These are phyloP conservation scores for Candida nemodendra DNA, from an alignment of 805 yeast species.

Conservation along the genomic window DNA sequence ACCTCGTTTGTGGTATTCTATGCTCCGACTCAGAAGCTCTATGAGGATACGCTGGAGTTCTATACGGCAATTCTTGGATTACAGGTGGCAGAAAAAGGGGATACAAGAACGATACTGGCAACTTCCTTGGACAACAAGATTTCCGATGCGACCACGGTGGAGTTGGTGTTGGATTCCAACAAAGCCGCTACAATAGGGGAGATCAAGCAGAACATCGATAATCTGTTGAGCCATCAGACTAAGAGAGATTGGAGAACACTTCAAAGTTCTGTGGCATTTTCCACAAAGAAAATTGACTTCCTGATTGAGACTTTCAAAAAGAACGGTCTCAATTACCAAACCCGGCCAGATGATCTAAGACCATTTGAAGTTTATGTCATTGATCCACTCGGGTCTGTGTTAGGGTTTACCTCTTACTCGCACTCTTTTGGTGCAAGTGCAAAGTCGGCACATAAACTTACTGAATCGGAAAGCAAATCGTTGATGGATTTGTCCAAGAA, in stretches of 20 bases:
- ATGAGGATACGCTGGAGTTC: slow-evolving; percentile 50
- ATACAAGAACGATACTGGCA: slow-evolving; percentile 33
- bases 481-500: neutral
- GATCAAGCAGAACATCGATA: slow-evolving; percentile 27
- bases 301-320: slow-evolving; percentile 36
- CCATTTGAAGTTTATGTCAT: slow-evolving; percentile 75
- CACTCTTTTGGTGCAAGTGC: slow-evolving; percentile 48
- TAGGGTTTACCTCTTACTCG: slow-evolving; percentile 70
- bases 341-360: slow-evolving; percentile 66
- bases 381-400: slow-evolving; percentile 80
- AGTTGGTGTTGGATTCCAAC: slow-evolving; percentile 23
- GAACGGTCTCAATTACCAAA: slow-evolving; percentile 43
- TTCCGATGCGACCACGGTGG: slow-evolving; percentile 25
- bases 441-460: slow-evolving; percentile 14
- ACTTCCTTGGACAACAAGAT: slow-evolving; percentile 21
- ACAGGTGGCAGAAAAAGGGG: slow-evolving; percentile 29
- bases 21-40: slow-evolving; percentile 49
- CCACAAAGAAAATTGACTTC: slow-evolving; percentile 39
- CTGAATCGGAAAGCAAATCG: neutral
- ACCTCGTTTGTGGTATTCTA: slow-evolving; percentile 50
- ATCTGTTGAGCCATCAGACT: slow-evolving; percentile 27
- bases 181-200: slow-evolving; percentile 27
- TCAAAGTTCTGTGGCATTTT: slow-evolving; percentile 45
- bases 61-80: slow-evolving; percentile 49
- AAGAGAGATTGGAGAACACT: slow-evolving; percentile 51